Evolutionary conservation across 225 moss, liverwort and hornwort species (phyloP), one percentile per base, ranked within the genome.

Genomic region (Bryum argenteum): DNA sequence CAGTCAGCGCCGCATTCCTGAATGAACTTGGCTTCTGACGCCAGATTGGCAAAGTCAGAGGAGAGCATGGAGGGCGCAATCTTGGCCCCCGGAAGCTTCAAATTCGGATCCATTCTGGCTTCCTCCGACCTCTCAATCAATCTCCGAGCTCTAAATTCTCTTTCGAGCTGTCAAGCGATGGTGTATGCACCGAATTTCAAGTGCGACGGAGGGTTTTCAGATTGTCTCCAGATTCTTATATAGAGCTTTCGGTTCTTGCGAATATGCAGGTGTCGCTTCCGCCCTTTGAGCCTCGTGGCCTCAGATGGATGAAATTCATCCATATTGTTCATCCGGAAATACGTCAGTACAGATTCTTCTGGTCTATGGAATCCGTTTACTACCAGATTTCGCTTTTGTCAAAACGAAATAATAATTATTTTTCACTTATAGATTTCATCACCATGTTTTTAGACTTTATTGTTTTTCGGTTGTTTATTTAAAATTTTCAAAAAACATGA

Each of bases 41-140:
- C 96, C 74, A 97, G 75, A 84, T 97, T 97, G 33, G 96, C 93
- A 54, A 97, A 97, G 80, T 97, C 96, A 4, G 96, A 97, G 3
- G 96, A 97, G 58, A 97, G 91, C 96, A 97, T 97, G 19, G 96
- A 97, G 17, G 96, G 96, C 9, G 94, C 81, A 33, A 97, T 97
- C 78, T 91, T 97, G 11, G 90, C 85, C 63, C 63, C 63, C 19
- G 91, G 96, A 14, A 89, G 43, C 59, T 67, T 78, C 43, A 38
- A 8, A 63, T 65, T 65, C 61, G 69, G 58, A 40, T 61, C 72
- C 80, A 69, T 73, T 37, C 18, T 72, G 28, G 16, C 58, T 17
- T 22, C 58, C 17, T 22, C 50, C 52, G 13, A 42, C 64, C 37
- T 41, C 57, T n/a, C 43, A 52, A 54, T 42, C 40, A n/a, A n/a